Base-by-base conservation (phyloP, 1,284 basidiomycete species). In the Ceraceosorus bombacis region DNA sequence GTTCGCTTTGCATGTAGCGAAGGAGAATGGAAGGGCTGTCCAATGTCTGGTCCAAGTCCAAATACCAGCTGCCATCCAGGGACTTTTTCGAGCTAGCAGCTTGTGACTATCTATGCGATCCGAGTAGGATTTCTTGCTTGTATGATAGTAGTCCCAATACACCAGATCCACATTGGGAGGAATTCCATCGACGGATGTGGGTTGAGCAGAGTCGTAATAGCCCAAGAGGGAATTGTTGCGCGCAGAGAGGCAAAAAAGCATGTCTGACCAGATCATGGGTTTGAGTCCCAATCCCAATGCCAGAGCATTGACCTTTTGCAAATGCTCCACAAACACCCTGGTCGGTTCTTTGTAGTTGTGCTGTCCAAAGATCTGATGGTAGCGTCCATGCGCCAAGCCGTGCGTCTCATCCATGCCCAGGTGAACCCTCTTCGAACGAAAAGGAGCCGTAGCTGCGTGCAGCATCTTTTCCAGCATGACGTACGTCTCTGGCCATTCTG, bases 11-110 rank as follows among this genome's bases (percentile, higher is more conserved):
- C 76, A 69, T 1, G 78, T 79, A n/a, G 73, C 74, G 53, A 79
- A 78, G 0, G 78, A 78, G 63, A 79, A 79, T 0, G 78, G 78
- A 2, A 79, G 59, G 4, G 78, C 78, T 4, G 78, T 78, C 78
- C 78, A 79, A 60, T 79, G 78, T 8, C 78, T 72, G 39, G 68
- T 69, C 78, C 78, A 79, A 1, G 78, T 79, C 78, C 78, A 79
- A 5, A 71, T 68, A 4, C 78, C 78, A 4, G 65, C 68, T 1
- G 78, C 78, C 65, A 79, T 73, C 69, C 74, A 76, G 3, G 78
- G 78, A 37, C 53, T 60, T 43, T 75, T 77, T 10, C 65, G 62
- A 1, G 71, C 65, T 5, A 79, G 60, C 43, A 76, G 61, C 58
- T 74, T 66, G 57, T 79, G 78, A 41, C 72, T 72, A 49, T 69